Evolutionary conservation across 176 grass and related monocot genomes (phyloP), one percentile per base, ranked within the genome.

Genomic region (Carex myosuroides): DNA sequence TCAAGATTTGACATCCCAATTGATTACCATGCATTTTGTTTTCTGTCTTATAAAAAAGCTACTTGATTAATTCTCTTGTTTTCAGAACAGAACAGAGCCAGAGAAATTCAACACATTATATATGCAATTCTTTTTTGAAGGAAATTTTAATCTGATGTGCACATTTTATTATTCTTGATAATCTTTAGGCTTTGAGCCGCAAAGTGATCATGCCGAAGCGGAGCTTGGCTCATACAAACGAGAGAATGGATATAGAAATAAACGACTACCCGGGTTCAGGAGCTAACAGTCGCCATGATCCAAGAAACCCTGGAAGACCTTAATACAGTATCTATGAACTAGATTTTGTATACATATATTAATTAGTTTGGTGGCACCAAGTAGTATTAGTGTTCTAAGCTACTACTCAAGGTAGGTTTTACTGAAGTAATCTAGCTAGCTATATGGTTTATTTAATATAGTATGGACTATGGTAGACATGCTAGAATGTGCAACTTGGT

Each of bases 221-320:
- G 16, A 53, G 29, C 41, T 22, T 22, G 18, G 85, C 60, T 11
- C 29, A 33, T 44, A 6, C 35, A 79, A 50, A 35, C 7, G 4
- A 61, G 83, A 84, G 90, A 86, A 53, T 90, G 83, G 87, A 81
- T 13, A n/a, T 95, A 70, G 88, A 95, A 79, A 90, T 85, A 80
- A 76, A 95, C 29, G 93, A 92, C 67, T 95, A 95, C 79, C 93
- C 87, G 1, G 85, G 85, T 13, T 92, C 93, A 3, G 87, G 88
- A 7, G 60, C 93, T 21, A 95, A 95, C 87, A 81, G 73, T 77
- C 90, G 90, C 56, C 93, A 92, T 62, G 88, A 95, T 64, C 93
- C 93, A 4, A 82, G 88, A 76, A 90, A 88, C 46, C 88, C 90
- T 13, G 79, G 86, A 72, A 83, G 21, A 24, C 79, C 86, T 16